A percentile compares a stretch with the other conserved stretches of the same genome.
phyloP scores from a whole-genome alignment of 2,329 filamentous ascomycete species.

The Lachnellula occidentalis region DNA sequence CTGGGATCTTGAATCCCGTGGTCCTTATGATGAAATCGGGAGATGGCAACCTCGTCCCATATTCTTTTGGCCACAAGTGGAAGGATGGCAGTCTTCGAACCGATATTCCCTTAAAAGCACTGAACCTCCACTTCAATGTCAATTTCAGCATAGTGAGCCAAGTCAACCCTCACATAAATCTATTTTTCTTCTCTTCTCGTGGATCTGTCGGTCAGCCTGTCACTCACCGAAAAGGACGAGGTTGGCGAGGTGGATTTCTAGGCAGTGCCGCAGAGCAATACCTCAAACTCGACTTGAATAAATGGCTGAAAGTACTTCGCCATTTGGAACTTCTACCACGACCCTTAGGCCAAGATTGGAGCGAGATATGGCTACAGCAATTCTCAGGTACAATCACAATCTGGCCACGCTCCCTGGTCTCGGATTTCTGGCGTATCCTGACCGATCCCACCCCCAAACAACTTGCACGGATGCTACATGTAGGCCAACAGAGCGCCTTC shows the following conservation, averaged over 20 bases:
- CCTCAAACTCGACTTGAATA: slow-evolving; percentile 91
- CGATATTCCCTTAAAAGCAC: slow-evolving; percentile 87
- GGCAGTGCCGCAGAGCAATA: slow-evolving; percentile 91
- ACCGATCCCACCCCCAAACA: slow-evolving; percentile 72
- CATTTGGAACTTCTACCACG: slow-evolving; percentile 89
- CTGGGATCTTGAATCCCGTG: slow-evolving; percentile 90
- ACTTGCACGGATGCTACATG: slow-evolving; percentile 81
- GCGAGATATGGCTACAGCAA: slow-evolving; percentile 89
- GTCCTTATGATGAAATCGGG: slow-evolving; percentile 86
- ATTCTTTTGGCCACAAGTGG: slow-evolving; percentile 98
- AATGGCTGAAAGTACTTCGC: slow-evolving; percentile 93
- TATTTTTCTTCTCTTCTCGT: slow-evolving; percentile 96
- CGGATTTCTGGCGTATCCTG: slow-evolving; percentile 82
- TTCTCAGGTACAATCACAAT: slow-evolving; percentile 95
- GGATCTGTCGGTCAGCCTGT: slow-evolving; percentile 90
- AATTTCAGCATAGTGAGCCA: slow-evolving; percentile 88
- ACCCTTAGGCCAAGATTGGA: slow-evolving; percentile 92
- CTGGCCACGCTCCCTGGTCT: slow-evolving; percentile 76
- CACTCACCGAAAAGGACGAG: slow-evolving; percentile 85
- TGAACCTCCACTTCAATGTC: slow-evolving; percentile 97
- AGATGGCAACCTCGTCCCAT: slow-evolving; percentile 74
- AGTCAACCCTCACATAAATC: slow-evolving; percentile 95
- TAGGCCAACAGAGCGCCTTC: slow-evolving; percentile 83
- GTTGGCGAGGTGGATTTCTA: slow-evolving; percentile 93
- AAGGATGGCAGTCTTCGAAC: slow-evolving; percentile 93